Evolutionary conservation across 805 yeast genomes (phyloP).

Genomic region (Ogataea corticis): DNA sequence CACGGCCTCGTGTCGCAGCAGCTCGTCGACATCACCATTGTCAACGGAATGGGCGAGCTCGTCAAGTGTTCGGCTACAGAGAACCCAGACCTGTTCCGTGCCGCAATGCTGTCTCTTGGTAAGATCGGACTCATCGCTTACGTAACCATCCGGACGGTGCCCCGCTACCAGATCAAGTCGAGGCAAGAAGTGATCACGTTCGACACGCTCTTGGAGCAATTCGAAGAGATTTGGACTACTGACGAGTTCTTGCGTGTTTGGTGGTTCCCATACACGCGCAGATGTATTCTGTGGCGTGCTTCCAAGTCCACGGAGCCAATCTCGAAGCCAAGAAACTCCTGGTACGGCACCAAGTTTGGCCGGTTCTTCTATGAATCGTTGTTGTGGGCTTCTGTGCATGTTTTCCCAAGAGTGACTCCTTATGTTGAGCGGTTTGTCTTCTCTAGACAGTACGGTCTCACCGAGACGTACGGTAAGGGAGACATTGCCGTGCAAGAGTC

Average conservation of each 20-base stretch:
- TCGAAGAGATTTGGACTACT: constrained; percentile 83
- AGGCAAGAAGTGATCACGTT: constrained; percentile 80
- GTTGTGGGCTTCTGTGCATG: constrained; percentile 74
- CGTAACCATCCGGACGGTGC: constrained; percentile 83
- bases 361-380: constrained; percentile 77
- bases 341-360: constrained; percentile 84
- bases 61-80: constrained; percentile 66
- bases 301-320: constrained; percentile 65
- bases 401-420: constrained; percentile 80
- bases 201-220: constrained; percentile 64
- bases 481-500: constrained; percentile 73
- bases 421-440: constrained; percentile 82
- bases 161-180: constrained; percentile 77
- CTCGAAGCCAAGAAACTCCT: constrained; percentile 66
- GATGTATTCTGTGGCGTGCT: constrained; percentile 91
- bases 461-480: constrained; percentile 60
- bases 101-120: constrained; percentile 84
- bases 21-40: constrained; percentile 72
- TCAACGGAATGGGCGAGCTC: constrained; percentile 74
- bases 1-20: constrained; percentile 92
- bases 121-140: constrained; percentile 87
- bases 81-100: constrained; percentile 67
- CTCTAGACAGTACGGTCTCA: constrained; percentile 75
- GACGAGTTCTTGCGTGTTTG: constrained; percentile 91
- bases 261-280: constrained; percentile 95